Percentiles rank a stretch among this genome's conserved stretches.
Conservation (phyloP, 208 protist genomes). For the Naegleria lovaniensis region DNA sequence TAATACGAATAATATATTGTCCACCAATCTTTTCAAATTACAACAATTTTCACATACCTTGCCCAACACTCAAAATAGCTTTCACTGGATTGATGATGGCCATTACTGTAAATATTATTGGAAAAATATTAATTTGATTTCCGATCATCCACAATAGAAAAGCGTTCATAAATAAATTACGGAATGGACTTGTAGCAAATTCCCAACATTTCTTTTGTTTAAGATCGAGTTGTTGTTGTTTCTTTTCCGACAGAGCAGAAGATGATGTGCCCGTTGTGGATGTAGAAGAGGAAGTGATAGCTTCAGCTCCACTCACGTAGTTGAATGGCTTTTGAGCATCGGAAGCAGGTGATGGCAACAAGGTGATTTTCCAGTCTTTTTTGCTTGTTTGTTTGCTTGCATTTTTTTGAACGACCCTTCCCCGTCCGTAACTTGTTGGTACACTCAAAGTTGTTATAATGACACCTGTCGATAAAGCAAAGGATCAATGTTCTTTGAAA, state of each 20-base stretch:
- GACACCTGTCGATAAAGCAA: too few relatives aligned
- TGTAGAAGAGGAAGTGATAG: not conserved
- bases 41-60: not conserved
- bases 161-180: not conserved
- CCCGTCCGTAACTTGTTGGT: too few relatives aligned
- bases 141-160: slow-evolving; percentile 12
- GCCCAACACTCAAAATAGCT: not conserved
- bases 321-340: not conserved
- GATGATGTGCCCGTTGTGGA: not conserved
- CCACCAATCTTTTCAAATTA: not conserved
- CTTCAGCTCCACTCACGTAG: not conserved
- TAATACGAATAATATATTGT: too few relatives aligned
- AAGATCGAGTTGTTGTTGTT: not conserved
- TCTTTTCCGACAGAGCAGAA: not conserved
- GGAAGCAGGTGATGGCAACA: not conserved
- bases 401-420: not conserved
- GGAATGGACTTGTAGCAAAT: not conserved
- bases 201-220: slow-evolving; percentile 25
- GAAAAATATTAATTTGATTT: slow-evolving; percentile 28
- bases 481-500: too few relatives aligned
- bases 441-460: too few relatives aligned
- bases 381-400: too few relatives aligned
- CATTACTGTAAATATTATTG: slow-evolving; percentile 19
- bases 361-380: not conserved
- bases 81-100: not conserved